These are phyloP conservation scores for Coprinopsis sp. DNA, from an alignment of 768 basidiomycete species.

Conservation along the genomic window DNA sequence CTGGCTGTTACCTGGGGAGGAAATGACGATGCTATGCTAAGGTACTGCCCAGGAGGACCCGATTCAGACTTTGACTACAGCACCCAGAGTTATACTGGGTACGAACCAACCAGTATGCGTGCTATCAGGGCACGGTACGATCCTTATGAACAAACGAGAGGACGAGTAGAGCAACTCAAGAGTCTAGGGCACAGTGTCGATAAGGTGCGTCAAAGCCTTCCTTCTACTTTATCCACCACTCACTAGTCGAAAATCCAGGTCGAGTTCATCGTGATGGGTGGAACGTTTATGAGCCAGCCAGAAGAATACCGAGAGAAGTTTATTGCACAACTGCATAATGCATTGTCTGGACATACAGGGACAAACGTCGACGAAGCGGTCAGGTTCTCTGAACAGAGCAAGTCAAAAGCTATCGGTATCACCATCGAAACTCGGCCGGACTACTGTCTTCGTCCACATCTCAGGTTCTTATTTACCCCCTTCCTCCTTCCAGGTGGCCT, in stretches of 20 bases:
- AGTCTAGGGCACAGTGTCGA: slow-evolving; percentile 96
- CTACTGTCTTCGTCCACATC: slow-evolving; percentile 94
- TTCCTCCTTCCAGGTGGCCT: neutral
- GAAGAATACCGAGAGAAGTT: slow-evolving; percentile 94
- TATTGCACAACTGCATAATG: slow-evolving; percentile 94
- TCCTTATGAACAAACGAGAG: slow-evolving; percentile 95
- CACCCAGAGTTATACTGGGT: slow-evolving; percentile 93
- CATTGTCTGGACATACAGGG: slow-evolving; percentile 91
- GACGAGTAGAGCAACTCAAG: slow-evolving; percentile 92
- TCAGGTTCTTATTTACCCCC: slow-evolving; percentile 58
- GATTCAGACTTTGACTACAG: slow-evolving; percentile 99
- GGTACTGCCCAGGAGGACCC: slow-evolving; percentile 97
- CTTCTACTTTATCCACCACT: neutral
- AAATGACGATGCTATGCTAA: slow-evolving; percentile 22
- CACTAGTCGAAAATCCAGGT: slow-evolving; percentile 40
- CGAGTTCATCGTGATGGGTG: slow-evolving; percentile 95
- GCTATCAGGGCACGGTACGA: slow-evolving; percentile 94
- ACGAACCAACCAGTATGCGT: slow-evolving; percentile 98
- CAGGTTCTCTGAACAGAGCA: slow-evolving; percentile 93
- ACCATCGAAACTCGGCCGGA: slow-evolving; percentile 99
- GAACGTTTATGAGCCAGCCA: slow-evolving; percentile 99
- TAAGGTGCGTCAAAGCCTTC: slow-evolving; percentile 53
- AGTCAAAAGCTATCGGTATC: slow-evolving; percentile 97
- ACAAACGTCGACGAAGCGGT: slow-evolving; percentile 95
- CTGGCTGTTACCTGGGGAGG: neutral